Conservation (phyloP, 768 basidiomycete genomes). For the Termitomyces sp. region DNA sequence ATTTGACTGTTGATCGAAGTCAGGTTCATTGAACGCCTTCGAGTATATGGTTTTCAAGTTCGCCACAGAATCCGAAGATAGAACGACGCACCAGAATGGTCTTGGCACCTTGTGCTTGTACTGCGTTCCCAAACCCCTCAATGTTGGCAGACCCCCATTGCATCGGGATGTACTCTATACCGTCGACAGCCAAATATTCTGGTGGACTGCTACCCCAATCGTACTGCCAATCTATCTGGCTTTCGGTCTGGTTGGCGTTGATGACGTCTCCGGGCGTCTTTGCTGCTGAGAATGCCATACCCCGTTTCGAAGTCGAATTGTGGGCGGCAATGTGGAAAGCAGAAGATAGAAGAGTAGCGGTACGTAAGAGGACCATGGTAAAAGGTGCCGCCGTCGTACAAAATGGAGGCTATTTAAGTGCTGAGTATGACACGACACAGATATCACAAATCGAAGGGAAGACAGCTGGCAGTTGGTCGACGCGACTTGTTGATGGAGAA, state of each 20-base stretch:
- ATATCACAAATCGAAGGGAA: constrained; percentile 16
- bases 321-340: constrained; percentile 22
- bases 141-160: constrained; percentile 42
- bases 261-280: constrained; percentile 35
- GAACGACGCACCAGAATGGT: constrained; percentile 35
- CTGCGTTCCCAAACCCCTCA: constrained; percentile 30
- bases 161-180: constrained; percentile 45
- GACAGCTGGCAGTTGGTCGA: constrained; percentile 26
- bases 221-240: constrained; percentile 44
- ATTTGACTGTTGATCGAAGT: constrained; percentile 44
- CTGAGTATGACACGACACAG: neutral
- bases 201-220: constrained; percentile 45
- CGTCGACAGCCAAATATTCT: constrained; percentile 34
- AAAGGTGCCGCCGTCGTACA: neutral
- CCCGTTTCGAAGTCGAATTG: constrained; percentile 40
- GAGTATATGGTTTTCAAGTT: constrained; percentile 41
- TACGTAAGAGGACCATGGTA: constrained; percentile 22
- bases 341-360: constrained; percentile 18
- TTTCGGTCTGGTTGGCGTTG: constrained; percentile 39
- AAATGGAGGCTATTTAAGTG: constrained; percentile 10
- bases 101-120: constrained; percentile 41
- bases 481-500: constrained; percentile 22
- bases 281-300: constrained; percentile 34
- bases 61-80: neutral
- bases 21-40: constrained; percentile 44